phyloP scores from a whole-genome alignment of 768 basidiomycete species.

The Auriscalpium microsporum region DNA sequence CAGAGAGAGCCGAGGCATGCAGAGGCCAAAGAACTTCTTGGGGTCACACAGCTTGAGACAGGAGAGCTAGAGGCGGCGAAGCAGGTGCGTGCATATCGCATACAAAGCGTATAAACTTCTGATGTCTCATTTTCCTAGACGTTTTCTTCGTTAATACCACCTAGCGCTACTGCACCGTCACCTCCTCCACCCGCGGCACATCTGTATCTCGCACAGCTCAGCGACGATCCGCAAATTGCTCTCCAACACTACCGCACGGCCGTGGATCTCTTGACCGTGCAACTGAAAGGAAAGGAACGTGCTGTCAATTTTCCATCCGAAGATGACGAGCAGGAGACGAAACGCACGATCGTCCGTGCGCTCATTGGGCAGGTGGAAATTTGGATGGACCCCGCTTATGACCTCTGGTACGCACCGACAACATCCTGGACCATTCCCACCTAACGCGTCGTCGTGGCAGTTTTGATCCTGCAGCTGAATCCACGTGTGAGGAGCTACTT shows the following conservation, averaged over 20 bases:
- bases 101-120: neutral
- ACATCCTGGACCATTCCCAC: no score
- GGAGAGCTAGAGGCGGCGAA: conserved; percentile 70
- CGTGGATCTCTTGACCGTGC: conserved; percentile 55
- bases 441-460: conserved; percentile 29
- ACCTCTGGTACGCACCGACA: conserved; percentile 59
- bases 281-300: conserved; percentile 69
- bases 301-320: conserved; percentile 30
- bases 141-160: conserved; percentile 52
- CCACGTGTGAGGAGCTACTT: conserved; percentile 73
- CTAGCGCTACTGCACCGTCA: conserved; percentile 48
- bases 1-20: conserved; percentile 53
- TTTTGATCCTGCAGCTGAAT: conserved; percentile 74
- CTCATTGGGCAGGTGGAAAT: conserved; percentile 88
- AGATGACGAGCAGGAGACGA: conserved; percentile 50
- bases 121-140: conserved; percentile 34
- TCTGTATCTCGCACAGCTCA: conserved; percentile 83
- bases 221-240: conserved; percentile 66
- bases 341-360: conserved; percentile 64
- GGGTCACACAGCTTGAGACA: conserved; percentile 68
- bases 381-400: conserved; percentile 89
- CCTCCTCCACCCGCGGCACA: conserved; percentile 69
- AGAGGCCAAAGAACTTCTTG: conserved; percentile 74
- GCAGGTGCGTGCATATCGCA: conserved; percentile 35
- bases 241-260: conserved; percentile 76